Base-by-base conservation (phyloP, 2,329 filamentous ascomycete species). In the Fusarium oligoseptatum region DNA sequence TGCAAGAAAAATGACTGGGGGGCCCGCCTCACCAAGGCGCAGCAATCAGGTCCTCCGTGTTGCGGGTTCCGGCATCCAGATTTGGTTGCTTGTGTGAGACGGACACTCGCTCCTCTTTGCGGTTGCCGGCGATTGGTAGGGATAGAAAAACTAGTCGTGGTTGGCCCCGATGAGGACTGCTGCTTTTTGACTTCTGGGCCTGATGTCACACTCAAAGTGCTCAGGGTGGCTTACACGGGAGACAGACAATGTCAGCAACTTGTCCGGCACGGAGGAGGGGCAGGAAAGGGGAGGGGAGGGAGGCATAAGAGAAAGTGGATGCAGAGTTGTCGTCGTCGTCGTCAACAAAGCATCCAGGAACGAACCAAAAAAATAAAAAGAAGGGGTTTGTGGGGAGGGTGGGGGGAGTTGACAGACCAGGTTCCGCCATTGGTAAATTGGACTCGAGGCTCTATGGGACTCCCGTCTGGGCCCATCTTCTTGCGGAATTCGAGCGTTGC, bases 381-480 rank as follows among this genome's bases (percentile, higher is more conserved):
- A 68, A 50, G 69, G 64, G 45, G 32, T 45, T 20, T 34, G 45
- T 32, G 56, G 58, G 61, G 66, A 48, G 27, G 58, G 43, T 64
- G 58, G 60, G 50, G 58, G 34, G 56, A 24, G 24, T 56, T 57
- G 66, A 78, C 79, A 36, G 67, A 81, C 80, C 80, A 81, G 43
- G 80, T 81, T 61, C 80, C 80, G 41, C 80, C 80, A 71, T 80
- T 81, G 52, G 79, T 81, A 60, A 81, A 80, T 58, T 63, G 69
- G 34, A 81, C 71, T 58, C 64, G 70, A 29, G 79, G 79, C 43
- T 81, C 79, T 43, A 80, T 68, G 24, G 70, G 69, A n/a, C 69
- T 78, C n/a, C 80, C 80, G 32, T 77, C 58, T 12, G 57, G 39
- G 41, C 75, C 76, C 22, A 60, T 55, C 55, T 72, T 74, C 64